Percentiles rank a stretch among this genome's conserved stretches.
Conservation (phyloP, 2,329 filamentous ascomycete species). For the Pyricularia grisea region DNA sequence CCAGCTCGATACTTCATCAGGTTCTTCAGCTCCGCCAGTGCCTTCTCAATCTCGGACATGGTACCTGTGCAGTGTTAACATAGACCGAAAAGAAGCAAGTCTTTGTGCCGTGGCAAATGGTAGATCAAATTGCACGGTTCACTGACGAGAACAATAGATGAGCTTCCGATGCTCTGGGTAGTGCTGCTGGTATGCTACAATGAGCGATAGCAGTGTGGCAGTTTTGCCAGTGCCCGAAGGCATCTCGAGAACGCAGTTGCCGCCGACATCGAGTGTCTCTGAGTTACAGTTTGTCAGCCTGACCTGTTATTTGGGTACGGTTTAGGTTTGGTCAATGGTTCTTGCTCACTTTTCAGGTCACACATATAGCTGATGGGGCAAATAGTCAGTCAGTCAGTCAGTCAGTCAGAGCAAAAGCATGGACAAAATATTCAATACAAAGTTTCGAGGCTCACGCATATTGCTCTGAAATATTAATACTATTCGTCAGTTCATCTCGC, state of each 20-base stretch:
- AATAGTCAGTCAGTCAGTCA: background rate
- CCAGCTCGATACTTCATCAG: conserved; percentile 92
- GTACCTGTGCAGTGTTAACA: conserved; percentile 43
- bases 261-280: conserved; percentile 82
- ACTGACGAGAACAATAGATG: conserved; percentile 86
- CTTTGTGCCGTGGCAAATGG: background rate
- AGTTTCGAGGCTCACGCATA: conserved; percentile 28
- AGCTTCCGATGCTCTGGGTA: conserved; percentile 91
- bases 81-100: background rate
- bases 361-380: conserved; percentile 39
- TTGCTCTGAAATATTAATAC: conserved; percentile 30
- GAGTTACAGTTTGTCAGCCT: background rate
- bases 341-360: conserved; percentile 39
- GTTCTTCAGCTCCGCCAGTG: conserved; percentile 78
- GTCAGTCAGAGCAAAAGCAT: background rate
- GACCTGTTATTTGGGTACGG: background rate
- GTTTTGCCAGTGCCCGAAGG: conserved; percentile 98
- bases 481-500: background rate
- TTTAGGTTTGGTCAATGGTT: background rate
- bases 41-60: conserved; percentile 99
- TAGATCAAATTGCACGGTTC: conserved; percentile 1
- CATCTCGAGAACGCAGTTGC: conserved; percentile 97
- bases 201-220: conserved; percentile 86
- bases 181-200: conserved; percentile 92
- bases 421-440: background rate